phyloP scores from a whole-genome alignment of 768 basidiomycete genomes.

The Cyathus striatus region DNA sequence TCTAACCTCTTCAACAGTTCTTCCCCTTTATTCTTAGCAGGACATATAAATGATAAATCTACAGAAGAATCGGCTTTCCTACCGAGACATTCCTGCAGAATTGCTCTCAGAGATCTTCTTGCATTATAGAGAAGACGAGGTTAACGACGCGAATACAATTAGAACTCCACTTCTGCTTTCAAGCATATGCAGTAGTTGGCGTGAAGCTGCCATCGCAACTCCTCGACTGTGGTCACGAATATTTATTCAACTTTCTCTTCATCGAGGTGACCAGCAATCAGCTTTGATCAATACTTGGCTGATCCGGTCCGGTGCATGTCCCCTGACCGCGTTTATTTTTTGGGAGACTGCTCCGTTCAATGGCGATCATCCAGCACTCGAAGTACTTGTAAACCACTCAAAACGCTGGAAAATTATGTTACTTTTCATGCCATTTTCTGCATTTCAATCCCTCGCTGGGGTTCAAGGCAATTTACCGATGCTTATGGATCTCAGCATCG shows the following conservation, averaged over 20 bases:
- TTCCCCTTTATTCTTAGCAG: neutral
- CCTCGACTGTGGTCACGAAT: conserved; percentile 36
- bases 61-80: neutral
- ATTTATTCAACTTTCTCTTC: conserved; percentile 21
- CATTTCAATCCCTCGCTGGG: conserved; percentile 20
- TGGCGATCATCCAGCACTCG: conserved; percentile 20
- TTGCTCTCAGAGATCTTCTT: conserved; percentile 37
- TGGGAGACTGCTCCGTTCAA: conserved; percentile 26
- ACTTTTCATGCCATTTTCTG: conserved; percentile 25
- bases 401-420: conserved; percentile 27
- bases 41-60: neutral
- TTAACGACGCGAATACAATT: conserved; percentile 30
- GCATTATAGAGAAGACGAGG: conserved; percentile 27
- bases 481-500: conserved; percentile 26
- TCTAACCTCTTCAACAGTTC: neutral
- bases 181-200: conserved; percentile 34
- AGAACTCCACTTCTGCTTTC: conserved; percentile 31
- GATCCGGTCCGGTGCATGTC: conserved; percentile 23
- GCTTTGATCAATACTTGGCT: conserved; percentile 26
- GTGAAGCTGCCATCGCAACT: conserved; percentile 31
- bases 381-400: conserved; percentile 22
- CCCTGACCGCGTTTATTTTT: conserved; percentile 25
- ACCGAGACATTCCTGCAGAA: conserved; percentile 24
- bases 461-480: conserved; percentile 21
- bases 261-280: conserved; percentile 8